phyloP scores from a whole-genome alignment of 1,139 yeast genomes.

The Blastobotrys ciferrii region DNA sequence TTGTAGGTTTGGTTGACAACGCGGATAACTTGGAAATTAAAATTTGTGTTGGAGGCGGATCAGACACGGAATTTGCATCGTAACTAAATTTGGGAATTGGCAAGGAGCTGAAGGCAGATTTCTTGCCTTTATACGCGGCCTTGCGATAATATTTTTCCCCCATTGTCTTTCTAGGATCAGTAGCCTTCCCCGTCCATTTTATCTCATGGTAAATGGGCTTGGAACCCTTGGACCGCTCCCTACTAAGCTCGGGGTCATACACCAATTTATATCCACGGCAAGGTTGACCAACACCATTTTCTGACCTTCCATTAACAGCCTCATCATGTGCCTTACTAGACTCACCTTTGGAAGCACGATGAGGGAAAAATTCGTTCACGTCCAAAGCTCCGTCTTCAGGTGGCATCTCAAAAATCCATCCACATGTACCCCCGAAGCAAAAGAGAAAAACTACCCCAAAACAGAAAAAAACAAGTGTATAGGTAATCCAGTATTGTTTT shows the following conservation, averaged over 20 bases:
- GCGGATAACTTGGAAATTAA: slow-evolving; percentile 64
- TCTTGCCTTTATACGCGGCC: slow-evolving; percentile 31
- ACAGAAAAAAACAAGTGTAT: too few relatives aligned
- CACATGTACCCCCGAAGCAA: neutral
- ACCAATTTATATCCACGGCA: slow-evolving; percentile 25
- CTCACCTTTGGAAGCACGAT: neutral
- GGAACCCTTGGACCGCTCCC: slow-evolving; percentile 42
- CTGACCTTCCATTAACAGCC: slow-evolving; percentile 34
- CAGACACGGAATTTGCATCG: slow-evolving; percentile 74
- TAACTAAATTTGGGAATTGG: slow-evolving; percentile 50
- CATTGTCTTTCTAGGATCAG: slow-evolving; percentile 43
- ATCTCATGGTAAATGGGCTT: slow-evolving; percentile 41
- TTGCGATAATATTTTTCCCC: slow-evolving; percentile 17
- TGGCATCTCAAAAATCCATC: neutral
- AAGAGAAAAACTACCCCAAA: neutral
- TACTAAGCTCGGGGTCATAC: slow-evolving; percentile 59
- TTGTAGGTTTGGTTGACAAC: slow-evolving; percentile 46
- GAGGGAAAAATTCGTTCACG: slow-evolving; percentile 4
- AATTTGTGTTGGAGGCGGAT: slow-evolving; percentile 68
- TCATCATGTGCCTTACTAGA: neutral
- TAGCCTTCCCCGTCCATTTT: slow-evolving; percentile 34
- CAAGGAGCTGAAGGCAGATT: slow-evolving; percentile 38
- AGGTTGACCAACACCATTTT: slow-evolving; percentile 8
- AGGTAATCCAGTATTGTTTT: too few relatives aligned
- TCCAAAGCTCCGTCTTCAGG: neutral